Evolutionary conservation across 768 basidiomycete genomes (phyloP).

Genomic region (Psilocybe sp.): DNA sequence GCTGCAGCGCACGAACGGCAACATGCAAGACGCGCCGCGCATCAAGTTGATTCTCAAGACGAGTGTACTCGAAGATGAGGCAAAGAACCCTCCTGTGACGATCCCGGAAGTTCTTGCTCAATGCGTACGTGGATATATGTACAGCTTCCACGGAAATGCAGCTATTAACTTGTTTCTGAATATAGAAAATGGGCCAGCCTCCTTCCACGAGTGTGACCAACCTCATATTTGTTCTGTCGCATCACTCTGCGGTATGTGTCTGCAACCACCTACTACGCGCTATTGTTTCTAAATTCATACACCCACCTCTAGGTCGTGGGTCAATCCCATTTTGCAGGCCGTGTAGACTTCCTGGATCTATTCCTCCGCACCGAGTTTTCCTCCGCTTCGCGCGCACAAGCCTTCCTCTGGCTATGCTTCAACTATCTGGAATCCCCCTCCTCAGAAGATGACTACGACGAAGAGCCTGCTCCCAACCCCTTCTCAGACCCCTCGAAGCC

Average conservation of each 20-base stretch:
- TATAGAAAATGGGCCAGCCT: slow-evolving; percentile 41
- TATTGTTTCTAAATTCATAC: slow-evolving; percentile 10
- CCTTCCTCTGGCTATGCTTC: slow-evolving; percentile 85
- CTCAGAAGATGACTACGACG: slow-evolving; percentile 38
- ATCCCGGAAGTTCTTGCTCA: slow-evolving; percentile 56
- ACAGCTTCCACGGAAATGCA: slow-evolving; percentile 1
- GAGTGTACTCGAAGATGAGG: slow-evolving; percentile 45
- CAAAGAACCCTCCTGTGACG: slow-evolving; percentile 44
- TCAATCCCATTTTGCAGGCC: slow-evolving; percentile 66
- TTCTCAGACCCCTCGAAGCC: slow-evolving; percentile 50
- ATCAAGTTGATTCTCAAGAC: slow-evolving; percentile 75
- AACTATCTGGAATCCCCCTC: slow-evolving; percentile 62
- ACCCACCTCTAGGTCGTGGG: slow-evolving; percentile 53
- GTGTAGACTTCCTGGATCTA: slow-evolving; percentile 74
- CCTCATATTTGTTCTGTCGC: slow-evolving; percentile 66
- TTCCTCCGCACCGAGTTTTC: slow-evolving; percentile 75
- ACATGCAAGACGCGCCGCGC: slow-evolving; percentile 75
- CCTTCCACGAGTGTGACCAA: slow-evolving; percentile 75
- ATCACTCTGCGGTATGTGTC: slow-evolving; percentile 48
- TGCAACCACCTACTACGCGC: no score
- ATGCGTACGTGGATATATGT: slow-evolving; percentile 37
- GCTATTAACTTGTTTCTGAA: slow-evolving; percentile 7
- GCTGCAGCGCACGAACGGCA: slow-evolving; percentile 64
- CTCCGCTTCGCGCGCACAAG: slow-evolving; percentile 69
- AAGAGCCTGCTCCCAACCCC: slow-evolving; percentile 44